Evolutionary conservation across 352 stramenopile species (phyloP).

Genomic region (Globisporangium takayamanum): DNA sequence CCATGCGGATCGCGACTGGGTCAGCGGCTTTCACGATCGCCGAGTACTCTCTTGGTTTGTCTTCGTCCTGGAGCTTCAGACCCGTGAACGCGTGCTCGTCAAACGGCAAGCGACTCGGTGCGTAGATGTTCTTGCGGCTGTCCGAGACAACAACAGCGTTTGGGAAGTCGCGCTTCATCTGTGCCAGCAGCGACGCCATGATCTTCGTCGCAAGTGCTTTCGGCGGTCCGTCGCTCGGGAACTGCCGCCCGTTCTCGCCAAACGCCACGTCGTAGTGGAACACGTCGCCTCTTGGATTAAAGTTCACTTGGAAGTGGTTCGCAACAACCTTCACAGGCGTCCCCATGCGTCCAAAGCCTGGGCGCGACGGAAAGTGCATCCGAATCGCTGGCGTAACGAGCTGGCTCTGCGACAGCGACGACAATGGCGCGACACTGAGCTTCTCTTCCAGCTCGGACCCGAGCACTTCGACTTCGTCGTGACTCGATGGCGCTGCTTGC

Average conservation of each 20-base stretch:
- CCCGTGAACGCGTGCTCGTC: slow-evolving; percentile 28
- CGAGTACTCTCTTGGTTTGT: slow-evolving; percentile 34
- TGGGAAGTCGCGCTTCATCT: slow-evolving; percentile 36
- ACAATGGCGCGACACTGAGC: slow-evolving; percentile 2
- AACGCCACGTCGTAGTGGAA: slow-evolving; percentile 77
- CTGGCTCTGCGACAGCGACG: slow-evolving; percentile 11
- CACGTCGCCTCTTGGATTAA: slow-evolving; percentile 39
- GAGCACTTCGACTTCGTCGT: slow-evolving; percentile 8
- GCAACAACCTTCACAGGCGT: slow-evolving; percentile 35
- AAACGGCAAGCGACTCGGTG: slow-evolving; percentile 37
- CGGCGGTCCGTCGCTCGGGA: slow-evolving; percentile 40
- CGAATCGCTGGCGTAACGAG: slow-evolving; percentile 30
- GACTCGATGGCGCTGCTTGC: not conserved
- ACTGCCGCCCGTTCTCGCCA: slow-evolving; percentile 24
- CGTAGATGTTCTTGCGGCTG: slow-evolving; percentile 51
- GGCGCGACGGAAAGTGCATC: slow-evolving; percentile 43
- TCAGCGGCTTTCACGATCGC: slow-evolving; percentile 46
- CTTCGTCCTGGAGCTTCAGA: slow-evolving; percentile 37
- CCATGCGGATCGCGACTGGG: slow-evolving; percentile 53
- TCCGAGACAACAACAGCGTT: slow-evolving; percentile 39
- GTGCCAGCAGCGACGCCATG: slow-evolving; percentile 36
- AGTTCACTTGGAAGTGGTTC: slow-evolving; percentile 63
- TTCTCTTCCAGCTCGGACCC: slow-evolving; percentile 36
- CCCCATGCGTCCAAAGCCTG: slow-evolving; percentile 48
- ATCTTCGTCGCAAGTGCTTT: slow-evolving; percentile 55